Percentiles rank a stretch among this genome's conserved stretches.
Evolutionary conservation across 2,329 filamentous ascomycete genomes (phyloP).

Genomic region (Ceratocystis alfenasii): DNA sequence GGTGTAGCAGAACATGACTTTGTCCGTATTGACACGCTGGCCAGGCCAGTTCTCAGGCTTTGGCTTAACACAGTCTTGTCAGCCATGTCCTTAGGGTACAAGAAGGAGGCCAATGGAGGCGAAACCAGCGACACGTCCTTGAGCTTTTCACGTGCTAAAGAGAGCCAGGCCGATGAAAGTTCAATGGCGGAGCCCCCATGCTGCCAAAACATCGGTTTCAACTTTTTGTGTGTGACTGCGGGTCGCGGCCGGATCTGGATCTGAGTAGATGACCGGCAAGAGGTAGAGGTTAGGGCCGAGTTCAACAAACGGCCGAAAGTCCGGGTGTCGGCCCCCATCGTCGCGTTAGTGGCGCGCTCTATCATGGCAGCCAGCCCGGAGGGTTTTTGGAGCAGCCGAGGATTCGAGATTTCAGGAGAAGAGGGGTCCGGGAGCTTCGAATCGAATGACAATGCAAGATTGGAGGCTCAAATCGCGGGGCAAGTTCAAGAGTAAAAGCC

Average conservation of each 20-base stretch:
- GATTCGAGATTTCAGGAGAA: not conserved
- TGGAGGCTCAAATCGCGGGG: not conserved
- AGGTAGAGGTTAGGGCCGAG: constrained; percentile 15
- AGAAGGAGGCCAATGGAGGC: constrained; percentile 4
- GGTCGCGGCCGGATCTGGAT: constrained; percentile 3
- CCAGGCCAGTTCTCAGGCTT: not conserved
- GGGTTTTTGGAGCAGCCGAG: not conserved
- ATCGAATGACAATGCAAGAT: not conserved
- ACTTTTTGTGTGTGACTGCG: constrained; percentile 11
- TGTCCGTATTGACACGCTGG: constrained; percentile 3
- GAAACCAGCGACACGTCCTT: not conserved
- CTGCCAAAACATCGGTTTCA: constrained; percentile 21
- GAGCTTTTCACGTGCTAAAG: constrained; percentile 12
- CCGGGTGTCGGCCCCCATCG: constrained; percentile 12
- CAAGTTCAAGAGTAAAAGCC: not conserved
- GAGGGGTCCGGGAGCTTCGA: not conserved
- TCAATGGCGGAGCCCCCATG: constrained; percentile 21
- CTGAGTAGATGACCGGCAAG: constrained; percentile 8
- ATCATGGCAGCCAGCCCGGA: constrained; percentile 18
- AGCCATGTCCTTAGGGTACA: constrained; percentile 10
- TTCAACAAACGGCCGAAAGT: constrained; percentile 19
- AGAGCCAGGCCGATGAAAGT: constrained; percentile 19
- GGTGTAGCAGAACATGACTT: not conserved
- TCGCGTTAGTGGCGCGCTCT: constrained; percentile 19
- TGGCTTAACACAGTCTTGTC: not conserved